phyloP scores from a whole-genome alignment of 768 basidiomycete species.

The Lentinula lateritia region DNA sequence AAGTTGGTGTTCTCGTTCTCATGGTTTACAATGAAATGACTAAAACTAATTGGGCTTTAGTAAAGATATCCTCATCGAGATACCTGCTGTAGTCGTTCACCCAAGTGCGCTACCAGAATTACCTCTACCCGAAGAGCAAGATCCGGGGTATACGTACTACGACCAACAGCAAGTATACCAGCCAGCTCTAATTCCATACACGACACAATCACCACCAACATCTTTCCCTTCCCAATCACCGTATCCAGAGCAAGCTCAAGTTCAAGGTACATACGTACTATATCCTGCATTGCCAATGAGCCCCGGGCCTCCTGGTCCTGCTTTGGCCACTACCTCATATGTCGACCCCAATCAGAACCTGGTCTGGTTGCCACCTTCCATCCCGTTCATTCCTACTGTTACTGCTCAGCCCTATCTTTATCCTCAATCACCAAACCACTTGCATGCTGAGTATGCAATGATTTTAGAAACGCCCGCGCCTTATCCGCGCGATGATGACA shows the following conservation, averaged over 20 bases:
- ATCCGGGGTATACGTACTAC: slow-evolving; percentile 5
- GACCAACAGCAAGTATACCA: slow-evolving; percentile 2
- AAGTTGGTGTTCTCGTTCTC: slow-evolving; percentile 37
- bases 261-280: not conserved
- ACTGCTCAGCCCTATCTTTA: not conserved
- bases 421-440: not conserved
- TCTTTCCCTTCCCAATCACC: not conserved
- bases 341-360: slow-evolving; percentile 3
- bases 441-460: not conserved
- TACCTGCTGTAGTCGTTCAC: slow-evolving; percentile 64
- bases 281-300: not conserved
- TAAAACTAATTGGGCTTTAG: slow-evolving; percentile 28
- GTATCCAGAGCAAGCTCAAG: not conserved
- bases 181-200: slow-evolving; percentile 16
- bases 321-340: not conserved
- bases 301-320: not conserved
- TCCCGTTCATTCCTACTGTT: not conserved
- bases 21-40: slow-evolving; percentile 1
- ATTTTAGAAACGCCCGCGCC: not conserved
- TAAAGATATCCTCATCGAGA: slow-evolving; percentile 61
- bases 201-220: not conserved
- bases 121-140: slow-evolving; percentile 20
- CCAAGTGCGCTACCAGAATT: slow-evolving; percentile 48
- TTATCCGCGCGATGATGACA: not conserved
- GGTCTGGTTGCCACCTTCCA: slow-evolving; percentile 6